A percentile compares a stretch with the other conserved stretches of the same genome.
Conservation (phyloP, 768 basidiomycete species). For the Rhodotorula paludigena region DNA sequence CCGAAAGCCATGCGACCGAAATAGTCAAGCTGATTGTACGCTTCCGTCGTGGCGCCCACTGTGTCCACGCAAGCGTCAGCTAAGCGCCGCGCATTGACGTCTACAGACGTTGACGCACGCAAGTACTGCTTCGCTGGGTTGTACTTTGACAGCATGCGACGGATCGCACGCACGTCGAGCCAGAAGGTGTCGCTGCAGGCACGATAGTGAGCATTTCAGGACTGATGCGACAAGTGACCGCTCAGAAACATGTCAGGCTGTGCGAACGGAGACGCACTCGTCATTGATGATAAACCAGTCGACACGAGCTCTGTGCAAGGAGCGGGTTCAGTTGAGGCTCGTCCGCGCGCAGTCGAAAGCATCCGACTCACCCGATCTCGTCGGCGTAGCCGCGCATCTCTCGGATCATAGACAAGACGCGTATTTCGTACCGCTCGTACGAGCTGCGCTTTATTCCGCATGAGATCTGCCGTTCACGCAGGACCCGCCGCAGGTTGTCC, state of each 20-base stretch:
- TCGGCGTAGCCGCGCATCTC: slow-evolving; percentile 31
- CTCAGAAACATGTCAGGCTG: no score
- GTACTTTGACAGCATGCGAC: slow-evolving; percentile 33
- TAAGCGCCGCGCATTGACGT: neutral
- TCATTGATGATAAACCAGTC: slow-evolving; percentile 41
- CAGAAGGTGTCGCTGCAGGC: slow-evolving; percentile 37
- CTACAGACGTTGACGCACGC: slow-evolving; percentile 2
- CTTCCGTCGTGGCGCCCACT: slow-evolving; percentile 36
- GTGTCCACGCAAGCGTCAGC: neutral
- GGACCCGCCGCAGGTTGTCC: slow-evolving; percentile 5
- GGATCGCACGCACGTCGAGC: slow-evolving; percentile 32
- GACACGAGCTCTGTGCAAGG: neutral
- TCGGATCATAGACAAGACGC: slow-evolving; percentile 37
- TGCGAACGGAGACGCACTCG: slow-evolving; percentile 26
- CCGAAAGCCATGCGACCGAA: slow-evolving; percentile 40
- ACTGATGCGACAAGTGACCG: no score
- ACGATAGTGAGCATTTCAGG: no score
- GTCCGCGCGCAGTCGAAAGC: neutral
- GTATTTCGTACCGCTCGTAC: slow-evolving; percentile 39
- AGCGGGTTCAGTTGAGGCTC: neutral
- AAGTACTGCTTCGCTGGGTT: slow-evolving; percentile 24
- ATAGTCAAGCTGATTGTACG: slow-evolving; percentile 26
- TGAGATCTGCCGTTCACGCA: slow-evolving; percentile 11
- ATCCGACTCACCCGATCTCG: slow-evolving; percentile 17
- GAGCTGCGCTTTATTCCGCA: slow-evolving; percentile 27